phyloP scores from a whole-genome alignment of 2,329 filamentous ascomycete species.

The Claviceps africana region DNA sequence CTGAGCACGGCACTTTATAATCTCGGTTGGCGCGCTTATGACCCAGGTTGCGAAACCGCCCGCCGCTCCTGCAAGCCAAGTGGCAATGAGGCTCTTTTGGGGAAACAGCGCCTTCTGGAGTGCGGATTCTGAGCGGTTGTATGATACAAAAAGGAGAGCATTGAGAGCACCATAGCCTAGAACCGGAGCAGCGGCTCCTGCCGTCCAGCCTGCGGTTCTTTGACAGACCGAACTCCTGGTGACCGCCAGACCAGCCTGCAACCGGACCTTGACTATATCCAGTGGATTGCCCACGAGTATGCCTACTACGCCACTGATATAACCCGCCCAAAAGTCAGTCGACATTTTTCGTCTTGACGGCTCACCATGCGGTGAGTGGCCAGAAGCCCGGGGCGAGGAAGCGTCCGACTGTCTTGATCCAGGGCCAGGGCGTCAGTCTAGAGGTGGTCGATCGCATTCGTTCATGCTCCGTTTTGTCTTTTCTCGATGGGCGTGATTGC shows the following conservation, averaged over 20 bases:
- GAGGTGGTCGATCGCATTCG: neutral
- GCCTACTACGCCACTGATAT: constrained; percentile 70
- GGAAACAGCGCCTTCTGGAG: constrained; percentile 3
- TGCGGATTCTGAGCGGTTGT: constrained; percentile 62
- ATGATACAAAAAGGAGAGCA: constrained; percentile 76
- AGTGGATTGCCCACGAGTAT: constrained; percentile 85
- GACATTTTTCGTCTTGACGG: constrained; percentile 42
- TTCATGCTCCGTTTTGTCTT: neutral
- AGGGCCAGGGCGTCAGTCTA: neutral
- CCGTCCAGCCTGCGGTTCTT: constrained; percentile 27
- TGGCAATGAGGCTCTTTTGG: constrained; percentile 43
- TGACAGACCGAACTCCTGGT: constrained; percentile 9
- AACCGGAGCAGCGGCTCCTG: constrained; percentile 71
- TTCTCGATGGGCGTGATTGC: neutral
- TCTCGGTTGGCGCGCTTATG: constrained; percentile 76
- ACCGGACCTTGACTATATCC: constrained; percentile 47
- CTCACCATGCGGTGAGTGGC: neutral
- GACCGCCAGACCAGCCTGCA: constrained; percentile 44
- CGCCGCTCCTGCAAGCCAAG: constrained; percentile 66
- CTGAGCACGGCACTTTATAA: constrained; percentile 82
- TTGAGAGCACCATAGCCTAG: constrained; percentile 85
- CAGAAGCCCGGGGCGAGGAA: neutral
- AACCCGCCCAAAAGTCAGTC: constrained; percentile 87
- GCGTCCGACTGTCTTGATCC: neutral
- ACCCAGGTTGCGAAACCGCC: constrained; percentile 77